phyloP scores from a whole-genome alignment of 2,329 filamentous ascomycete genomes.

The Colletotrichum lupini region DNA sequence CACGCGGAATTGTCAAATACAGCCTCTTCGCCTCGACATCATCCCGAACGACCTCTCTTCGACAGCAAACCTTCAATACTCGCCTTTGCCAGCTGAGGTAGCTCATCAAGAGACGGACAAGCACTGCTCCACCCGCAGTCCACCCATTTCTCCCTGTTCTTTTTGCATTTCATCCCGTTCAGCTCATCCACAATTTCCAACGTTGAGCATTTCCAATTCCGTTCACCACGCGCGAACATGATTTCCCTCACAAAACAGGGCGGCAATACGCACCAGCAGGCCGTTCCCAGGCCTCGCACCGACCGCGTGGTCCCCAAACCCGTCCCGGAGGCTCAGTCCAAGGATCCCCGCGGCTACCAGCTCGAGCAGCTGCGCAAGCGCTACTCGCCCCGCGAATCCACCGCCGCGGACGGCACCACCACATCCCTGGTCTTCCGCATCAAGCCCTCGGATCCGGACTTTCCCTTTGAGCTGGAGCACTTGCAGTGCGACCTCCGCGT shows the following conservation, averaged over 20 bases:
- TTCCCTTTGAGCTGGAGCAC: constrained; percentile 79
- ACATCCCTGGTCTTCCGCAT: constrained; percentile 71
- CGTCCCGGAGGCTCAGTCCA: constrained; percentile 70
- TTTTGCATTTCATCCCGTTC: constrained; percentile 31
- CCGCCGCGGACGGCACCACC: constrained; percentile 59
- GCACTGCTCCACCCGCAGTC: constrained; percentile 22
- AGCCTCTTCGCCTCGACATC: not conserved
- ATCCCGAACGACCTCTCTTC: not conserved
- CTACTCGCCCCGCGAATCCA: constrained; percentile 63
- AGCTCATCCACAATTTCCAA: constrained; percentile 33
- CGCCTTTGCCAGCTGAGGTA: constrained; percentile 13
- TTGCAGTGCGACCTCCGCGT: constrained; percentile 76
- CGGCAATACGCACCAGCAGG: constrained; percentile 54
- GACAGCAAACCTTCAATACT: constrained; percentile 3
- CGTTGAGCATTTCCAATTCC: constrained; percentile 20
- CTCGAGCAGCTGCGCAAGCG: constrained; percentile 77
- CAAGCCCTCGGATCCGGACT: constrained; percentile 82
- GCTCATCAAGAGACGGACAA: constrained; percentile 10
- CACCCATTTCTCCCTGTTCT: not conserved
- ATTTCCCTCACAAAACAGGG: constrained; percentile 49
- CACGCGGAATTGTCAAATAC: constrained; percentile 18
- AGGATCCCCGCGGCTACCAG: constrained; percentile 80
- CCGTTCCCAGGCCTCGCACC: constrained; percentile 54
- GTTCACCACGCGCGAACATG: constrained; percentile 44
- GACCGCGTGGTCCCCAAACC: constrained; percentile 72